These are phyloP conservation scores for Chiua virens DNA, from an alignment of 768 basidiomycete species.

Conservation along the genomic window DNA sequence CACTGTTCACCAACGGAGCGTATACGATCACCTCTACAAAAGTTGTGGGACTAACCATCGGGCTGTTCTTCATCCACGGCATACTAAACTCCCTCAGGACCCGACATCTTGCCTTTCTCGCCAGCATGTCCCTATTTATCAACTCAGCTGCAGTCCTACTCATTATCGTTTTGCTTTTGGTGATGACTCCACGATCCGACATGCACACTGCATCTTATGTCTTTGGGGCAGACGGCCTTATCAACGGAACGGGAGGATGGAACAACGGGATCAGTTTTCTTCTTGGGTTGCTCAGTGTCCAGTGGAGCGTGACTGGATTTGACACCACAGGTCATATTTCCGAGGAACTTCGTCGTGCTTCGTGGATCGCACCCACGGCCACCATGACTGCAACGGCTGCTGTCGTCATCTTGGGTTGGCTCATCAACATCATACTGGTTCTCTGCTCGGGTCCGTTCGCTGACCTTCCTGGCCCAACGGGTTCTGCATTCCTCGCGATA, in stretches of 20 bases:
- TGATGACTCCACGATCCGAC: too few species aligned
- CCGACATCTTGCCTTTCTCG: constrained; percentile 32
- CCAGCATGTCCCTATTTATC: constrained; percentile 41
- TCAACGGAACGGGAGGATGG: too few species aligned
- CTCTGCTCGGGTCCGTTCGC: constrained; percentile 54
- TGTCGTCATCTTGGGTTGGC: constrained; percentile 59
- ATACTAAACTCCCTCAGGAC: constrained; percentile 33
- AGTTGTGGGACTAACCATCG: constrained; percentile 42
- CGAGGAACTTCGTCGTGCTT: constrained; percentile 54
- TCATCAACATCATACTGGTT: constrained; percentile 62
- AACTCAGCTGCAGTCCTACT: constrained; percentile 43
- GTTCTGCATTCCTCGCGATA: constrained; percentile 57
- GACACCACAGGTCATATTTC: constrained; percentile 26
- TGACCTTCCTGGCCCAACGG: constrained; percentile 51
- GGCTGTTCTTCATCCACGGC: constrained; percentile 39
- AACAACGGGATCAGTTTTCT: too few species aligned
- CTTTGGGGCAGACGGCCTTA: too few species aligned
- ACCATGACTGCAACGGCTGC: constrained; percentile 47
- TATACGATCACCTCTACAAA: too few species aligned
- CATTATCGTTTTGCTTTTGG: too few species aligned
- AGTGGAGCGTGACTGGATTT: constrained; percentile 45
- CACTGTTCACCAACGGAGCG: too few species aligned
- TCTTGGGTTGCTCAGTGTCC: constrained; percentile 48
- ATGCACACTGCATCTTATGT: too few species aligned
- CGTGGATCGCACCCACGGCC: constrained; percentile 45